A percentile compares a stretch with the other conserved stretches of the same genome.
These are phyloP conservation scores for Gamsiella multidivaricata DNA, from an alignment of 192 early-diverging fungal genomes.

Conservation along the genomic window DNA sequence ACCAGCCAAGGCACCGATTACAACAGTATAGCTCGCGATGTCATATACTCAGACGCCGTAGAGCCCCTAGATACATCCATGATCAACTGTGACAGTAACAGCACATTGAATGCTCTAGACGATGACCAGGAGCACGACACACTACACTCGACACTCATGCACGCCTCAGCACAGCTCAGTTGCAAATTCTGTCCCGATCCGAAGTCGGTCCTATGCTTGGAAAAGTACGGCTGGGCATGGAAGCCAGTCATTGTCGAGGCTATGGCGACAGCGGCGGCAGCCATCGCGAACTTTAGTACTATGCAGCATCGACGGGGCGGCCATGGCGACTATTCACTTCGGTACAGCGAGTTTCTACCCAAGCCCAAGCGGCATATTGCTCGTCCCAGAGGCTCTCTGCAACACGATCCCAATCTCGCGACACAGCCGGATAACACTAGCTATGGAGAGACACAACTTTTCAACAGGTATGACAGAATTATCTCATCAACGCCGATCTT, in stretches of 20 bases:
- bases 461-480: neutral
- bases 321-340: neutral
- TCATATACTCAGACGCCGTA: neutral
- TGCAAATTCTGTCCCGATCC: conserved; percentile 23
- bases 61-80: neutral
- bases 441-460: neutral
- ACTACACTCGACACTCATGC: neutral
- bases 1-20: conserved; percentile 7
- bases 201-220: conserved; percentile 27
- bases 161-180: neutral
- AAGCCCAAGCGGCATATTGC: neutral
- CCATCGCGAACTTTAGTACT: conserved; percentile 21
- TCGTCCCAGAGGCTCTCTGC: neutral
- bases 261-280: conserved; percentile 41
- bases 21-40: neutral
- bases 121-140: too few species aligned
- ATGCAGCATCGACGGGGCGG: neutral
- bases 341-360: conserved; percentile 18
- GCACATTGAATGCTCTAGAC: too few species aligned
- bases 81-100: neutral
- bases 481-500: too few species aligned
- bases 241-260: conserved; percentile 27
- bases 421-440: neutral
- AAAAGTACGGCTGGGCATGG: conserved; percentile 31
- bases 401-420: neutral